A percentile compares a stretch with the other conserved stretches of the same genome.
These are phyloP conservation scores for Gossypium mustelinum DNA, from an alignment of 345 rosid genomes.

Conservation along the genomic window DNA sequence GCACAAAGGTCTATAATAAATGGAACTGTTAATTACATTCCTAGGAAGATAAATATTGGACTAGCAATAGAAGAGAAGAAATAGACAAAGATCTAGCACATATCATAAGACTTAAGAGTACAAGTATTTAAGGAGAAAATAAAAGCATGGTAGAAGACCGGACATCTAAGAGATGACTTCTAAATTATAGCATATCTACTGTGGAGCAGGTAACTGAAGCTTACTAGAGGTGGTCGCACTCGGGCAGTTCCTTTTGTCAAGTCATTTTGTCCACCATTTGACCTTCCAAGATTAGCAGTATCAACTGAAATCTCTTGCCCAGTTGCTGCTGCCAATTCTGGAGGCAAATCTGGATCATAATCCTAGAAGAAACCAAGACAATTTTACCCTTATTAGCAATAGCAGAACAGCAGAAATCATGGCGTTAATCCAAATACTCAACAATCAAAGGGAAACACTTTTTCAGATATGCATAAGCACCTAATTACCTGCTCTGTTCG, in stretches of 20 bases:
- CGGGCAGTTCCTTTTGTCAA: constrained; percentile 53
- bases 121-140: not conserved
- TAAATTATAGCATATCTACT: not conserved
- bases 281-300: constrained; percentile 51
- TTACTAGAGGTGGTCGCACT: constrained; percentile 75
- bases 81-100: not conserved
- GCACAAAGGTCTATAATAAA: not conserved
- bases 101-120: not conserved
- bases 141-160: not conserved
- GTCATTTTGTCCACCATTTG: constrained; percentile 58
- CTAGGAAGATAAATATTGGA: not conserved
- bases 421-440: not conserved
- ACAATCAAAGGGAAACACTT: not conserved
- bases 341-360: constrained; percentile 95
- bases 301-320: constrained; percentile 67
- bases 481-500: constrained; percentile 78
- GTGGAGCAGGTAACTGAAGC: constrained; percentile 25
- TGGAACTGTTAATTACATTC: not conserved
- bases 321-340: constrained; percentile 95
- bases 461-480: constrained; percentile 13
- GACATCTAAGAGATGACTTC: not conserved
- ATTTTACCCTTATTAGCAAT: not conserved
- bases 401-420: constrained; percentile 3
- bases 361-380: constrained; percentile 44
- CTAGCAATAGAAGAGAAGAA: not conserved